Conservation (phyloP, 306 rosid species). For the Trichosanthes cucumerina region DNA sequence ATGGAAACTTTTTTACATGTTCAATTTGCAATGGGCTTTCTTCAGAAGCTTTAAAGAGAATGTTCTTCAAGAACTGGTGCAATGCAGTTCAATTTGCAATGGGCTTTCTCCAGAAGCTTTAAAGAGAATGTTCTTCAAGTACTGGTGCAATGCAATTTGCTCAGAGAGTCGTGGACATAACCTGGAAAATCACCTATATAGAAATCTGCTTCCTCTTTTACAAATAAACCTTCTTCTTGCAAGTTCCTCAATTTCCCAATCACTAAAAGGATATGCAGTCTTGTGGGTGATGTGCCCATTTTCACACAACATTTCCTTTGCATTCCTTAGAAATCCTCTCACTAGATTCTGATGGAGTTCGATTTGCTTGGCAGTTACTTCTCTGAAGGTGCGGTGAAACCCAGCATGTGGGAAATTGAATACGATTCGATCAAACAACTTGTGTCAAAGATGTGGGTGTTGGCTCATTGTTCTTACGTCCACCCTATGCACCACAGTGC, state of each 20-base stretch:
- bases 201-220: background rate
- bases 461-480: background rate
- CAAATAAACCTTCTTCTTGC: background rate
- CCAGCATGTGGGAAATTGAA: constrained; percentile 44
- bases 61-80: no score
- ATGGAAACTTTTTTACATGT: no score
- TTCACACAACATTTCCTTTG: constrained; percentile 2
- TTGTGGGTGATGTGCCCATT: constrained; percentile 38
- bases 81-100: no score
- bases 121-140: no score
- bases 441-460: background rate
- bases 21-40: no score
- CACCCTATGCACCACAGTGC: background rate
- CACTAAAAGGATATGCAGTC: background rate
- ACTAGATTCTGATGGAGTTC: constrained; percentile 19
- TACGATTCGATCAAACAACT: constrained; percentile 8
- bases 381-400: background rate
- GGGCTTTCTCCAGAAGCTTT: no score
- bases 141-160: no score
- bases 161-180: background rate
- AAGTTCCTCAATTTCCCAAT: background rate
- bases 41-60: no score
- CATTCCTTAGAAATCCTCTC: constrained; percentile 16
- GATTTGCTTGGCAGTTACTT: background rate
- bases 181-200: background rate